Evolutionary conservation across 306 rosid genomes (phyloP).

Genomic region (Dalbergia cochinchinensis): DNA sequence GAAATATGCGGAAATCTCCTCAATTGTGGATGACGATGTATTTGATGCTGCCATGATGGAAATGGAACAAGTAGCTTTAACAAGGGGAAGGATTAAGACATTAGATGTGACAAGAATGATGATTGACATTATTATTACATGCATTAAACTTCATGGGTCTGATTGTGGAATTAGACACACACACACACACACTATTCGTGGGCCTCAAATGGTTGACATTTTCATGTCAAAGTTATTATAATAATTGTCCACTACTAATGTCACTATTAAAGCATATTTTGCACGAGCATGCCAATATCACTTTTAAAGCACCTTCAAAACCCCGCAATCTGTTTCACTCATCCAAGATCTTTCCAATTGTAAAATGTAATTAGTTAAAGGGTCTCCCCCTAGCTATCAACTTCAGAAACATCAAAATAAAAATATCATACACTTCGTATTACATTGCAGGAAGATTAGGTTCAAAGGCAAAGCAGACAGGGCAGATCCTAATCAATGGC

Average conservation of each 20-base stretch:
- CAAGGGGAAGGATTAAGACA: no score
- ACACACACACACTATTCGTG: neutral
- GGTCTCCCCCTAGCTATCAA: neutral
- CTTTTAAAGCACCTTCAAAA: conserved; percentile 22
- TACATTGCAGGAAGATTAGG: conserved; percentile 59
- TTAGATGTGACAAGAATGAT: no score
- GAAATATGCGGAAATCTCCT: no score
- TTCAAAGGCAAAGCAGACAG: conserved; percentile 56
- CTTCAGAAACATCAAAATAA: conserved; percentile 14
- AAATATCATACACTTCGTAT: conserved; percentile 17
- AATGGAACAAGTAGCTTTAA: no score
- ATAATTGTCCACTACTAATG: neutral
- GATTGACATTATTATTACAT: neutral
- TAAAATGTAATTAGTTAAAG: conserved; percentile 11
- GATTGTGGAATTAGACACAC: neutral
- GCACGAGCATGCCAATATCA: neutral
- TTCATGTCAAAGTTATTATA: neutral
- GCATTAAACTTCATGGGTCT: neutral
- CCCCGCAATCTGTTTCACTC: conserved; percentile 3
- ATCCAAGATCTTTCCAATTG: neutral
- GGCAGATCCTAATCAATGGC: conserved; percentile 70
- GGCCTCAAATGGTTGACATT: neutral
- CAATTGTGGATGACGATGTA: no score
- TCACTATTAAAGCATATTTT: neutral
- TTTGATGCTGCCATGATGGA: no score